Conservation (phyloP, 176 grass and related monocot genomes). For the Alopecurus myosuroides region DNA sequence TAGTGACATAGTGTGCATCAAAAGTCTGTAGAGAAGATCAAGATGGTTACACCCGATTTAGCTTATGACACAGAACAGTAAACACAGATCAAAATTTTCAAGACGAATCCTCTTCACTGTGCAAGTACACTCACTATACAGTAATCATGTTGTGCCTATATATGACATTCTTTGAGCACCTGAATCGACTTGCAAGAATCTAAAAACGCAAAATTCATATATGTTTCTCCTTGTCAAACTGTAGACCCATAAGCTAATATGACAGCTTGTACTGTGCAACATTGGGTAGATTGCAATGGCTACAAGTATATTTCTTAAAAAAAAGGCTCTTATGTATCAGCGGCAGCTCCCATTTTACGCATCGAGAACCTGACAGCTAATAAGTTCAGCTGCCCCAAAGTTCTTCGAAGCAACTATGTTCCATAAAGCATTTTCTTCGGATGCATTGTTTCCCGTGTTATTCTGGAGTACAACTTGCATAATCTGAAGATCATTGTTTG, state of each 20-base stretch:
- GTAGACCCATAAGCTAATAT: neutral
- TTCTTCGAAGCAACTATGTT: conserved; percentile 50
- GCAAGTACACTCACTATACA: conserved; percentile 13
- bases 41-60: neutral
- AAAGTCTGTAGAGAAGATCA: neutral
- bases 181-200: conserved; percentile 10
- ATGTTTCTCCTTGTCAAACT: neutral
- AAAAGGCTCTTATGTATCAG: neutral
- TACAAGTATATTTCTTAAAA: neutral
- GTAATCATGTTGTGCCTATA: neutral
- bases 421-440: conserved; percentile 46
- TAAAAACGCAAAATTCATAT: neutral
- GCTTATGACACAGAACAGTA: neutral
- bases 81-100: neutral
- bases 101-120: neutral
- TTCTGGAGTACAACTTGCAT: conserved; percentile 42
- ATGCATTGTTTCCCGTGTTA: neutral
- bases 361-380: conserved; percentile 81
- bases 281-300: neutral
- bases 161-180: neutral
- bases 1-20: neutral
- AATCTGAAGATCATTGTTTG: conserved; percentile 44
- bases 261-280: neutral
- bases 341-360: conserved; percentile 19
- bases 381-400: conserved; percentile 72